Evolutionary conservation across 768 basidiomycete genomes (phyloP).

Genomic region (Filobasidium floriforme): DNA sequence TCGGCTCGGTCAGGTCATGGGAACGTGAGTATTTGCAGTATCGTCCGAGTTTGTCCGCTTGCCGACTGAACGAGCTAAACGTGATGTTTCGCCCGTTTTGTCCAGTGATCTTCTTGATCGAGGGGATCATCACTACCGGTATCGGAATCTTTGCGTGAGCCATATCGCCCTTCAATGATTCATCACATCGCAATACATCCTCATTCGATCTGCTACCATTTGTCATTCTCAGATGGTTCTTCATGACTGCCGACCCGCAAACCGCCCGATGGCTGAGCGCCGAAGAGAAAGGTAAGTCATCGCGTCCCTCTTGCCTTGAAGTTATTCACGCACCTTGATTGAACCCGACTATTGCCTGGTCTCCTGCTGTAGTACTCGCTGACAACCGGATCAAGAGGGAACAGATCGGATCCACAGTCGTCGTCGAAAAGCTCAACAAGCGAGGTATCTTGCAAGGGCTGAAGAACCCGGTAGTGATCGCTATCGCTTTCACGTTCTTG

Average conservation of each 20-base stretch:
- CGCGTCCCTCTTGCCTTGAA: too few species aligned
- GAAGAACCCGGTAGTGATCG: conserved; percentile 22
- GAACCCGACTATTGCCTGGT: not conserved
- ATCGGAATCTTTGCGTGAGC: conserved; percentile 19
- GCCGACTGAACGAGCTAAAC: too few species aligned
- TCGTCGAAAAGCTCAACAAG: conserved; percentile 28
- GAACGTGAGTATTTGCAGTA: conserved; percentile 3
- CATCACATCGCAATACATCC: not conserved
- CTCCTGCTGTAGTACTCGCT: conserved; percentile 8
- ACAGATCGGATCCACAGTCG: conserved; percentile 26
- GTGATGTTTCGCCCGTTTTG: too few species aligned
- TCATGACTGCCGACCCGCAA: conserved; percentile 16
- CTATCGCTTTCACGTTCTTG: conserved; percentile 29
- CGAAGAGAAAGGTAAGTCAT: conserved; percentile 12
- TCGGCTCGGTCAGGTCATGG: conserved; percentile 19
- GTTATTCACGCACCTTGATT: not conserved
- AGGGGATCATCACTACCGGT: conserved; percentile 21
- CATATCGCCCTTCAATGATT: not conserved
- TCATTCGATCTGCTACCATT: not conserved
- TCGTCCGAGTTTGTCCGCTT: not conserved
- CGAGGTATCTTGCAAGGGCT: conserved; percentile 19
- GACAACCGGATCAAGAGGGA: conserved; percentile 29
- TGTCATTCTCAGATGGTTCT: conserved; percentile 1
- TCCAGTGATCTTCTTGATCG: conserved; percentile 22
- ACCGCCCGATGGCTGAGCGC: conserved; percentile 15